These are phyloP conservation scores for Geopyxis carbonaria DNA, from an alignment of 495 filamentous ascomycete genomes.

Conservation along the genomic window DNA sequence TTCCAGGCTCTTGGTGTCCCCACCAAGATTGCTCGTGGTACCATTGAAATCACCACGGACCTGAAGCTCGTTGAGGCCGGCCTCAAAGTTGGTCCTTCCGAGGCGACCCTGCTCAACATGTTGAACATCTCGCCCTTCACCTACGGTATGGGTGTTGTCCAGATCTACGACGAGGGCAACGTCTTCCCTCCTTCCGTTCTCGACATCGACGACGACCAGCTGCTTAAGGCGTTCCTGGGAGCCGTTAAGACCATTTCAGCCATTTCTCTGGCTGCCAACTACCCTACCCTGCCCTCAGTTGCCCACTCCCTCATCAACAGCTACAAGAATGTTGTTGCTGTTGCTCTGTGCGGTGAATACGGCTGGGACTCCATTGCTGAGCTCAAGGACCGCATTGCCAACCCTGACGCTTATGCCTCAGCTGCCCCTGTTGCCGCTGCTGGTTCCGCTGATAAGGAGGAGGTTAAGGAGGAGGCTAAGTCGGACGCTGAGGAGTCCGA, in stretches of 20 bases:
- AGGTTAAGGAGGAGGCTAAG: slow-evolving; percentile 35
- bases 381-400: slow-evolving; percentile 97
- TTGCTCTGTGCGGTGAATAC: slow-evolving; percentile 80
- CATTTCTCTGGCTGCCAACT: slow-evolving; percentile 79
- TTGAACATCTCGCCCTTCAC: slow-evolving; percentile 99
- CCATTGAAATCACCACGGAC: slow-evolving; percentile 98
- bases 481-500: slow-evolving; percentile 42
- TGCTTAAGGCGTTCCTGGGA: slow-evolving; percentile 63
- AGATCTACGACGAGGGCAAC: slow-evolving; percentile 95
- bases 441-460: slow-evolving; percentile 32
- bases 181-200: slow-evolving; percentile 67
- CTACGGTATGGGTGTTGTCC: slow-evolving; percentile 89
- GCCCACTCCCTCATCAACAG: slow-evolving; percentile 86
- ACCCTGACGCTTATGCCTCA: slow-evolving; percentile 84
- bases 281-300: slow-evolving; percentile 90
- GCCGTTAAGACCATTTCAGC: slow-evolving; percentile 76
- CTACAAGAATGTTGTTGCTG: slow-evolving; percentile 92
- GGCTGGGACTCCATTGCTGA: slow-evolving; percentile 90
- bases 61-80: slow-evolving; percentile 92
- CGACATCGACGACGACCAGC: slow-evolving; percentile 83
- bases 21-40: slow-evolving; percentile 99
- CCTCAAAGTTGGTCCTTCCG: slow-evolving; percentile 90
- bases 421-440: slow-evolving; percentile 53
- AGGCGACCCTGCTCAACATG: slow-evolving; percentile 97
- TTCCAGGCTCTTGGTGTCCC: slow-evolving; percentile 99